These are phyloP conservation scores for Lentinula sp. DNA, from an alignment of 768 basidiomycete species.

Conservation along the genomic window DNA sequence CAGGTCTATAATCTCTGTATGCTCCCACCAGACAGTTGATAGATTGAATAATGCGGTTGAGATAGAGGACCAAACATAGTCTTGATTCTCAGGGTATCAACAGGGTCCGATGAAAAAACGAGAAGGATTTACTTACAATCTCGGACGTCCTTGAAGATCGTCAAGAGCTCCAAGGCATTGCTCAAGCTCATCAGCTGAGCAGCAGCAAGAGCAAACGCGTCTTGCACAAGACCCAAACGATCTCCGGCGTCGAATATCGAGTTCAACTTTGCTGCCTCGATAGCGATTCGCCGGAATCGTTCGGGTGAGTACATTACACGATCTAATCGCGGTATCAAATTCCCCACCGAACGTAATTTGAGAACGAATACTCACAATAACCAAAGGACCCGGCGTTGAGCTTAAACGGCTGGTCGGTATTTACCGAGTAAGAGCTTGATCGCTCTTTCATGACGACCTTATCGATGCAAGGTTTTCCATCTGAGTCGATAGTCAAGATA, in stretches of 20 bases:
- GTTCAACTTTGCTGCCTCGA: conserved; percentile 64
- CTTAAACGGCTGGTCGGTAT: conserved; percentile 78
- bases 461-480: conserved; percentile 55
- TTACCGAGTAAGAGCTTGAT: conserved; percentile 62
- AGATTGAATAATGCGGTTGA: conserved; percentile 48
- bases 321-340: conserved; percentile 33
- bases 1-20: conserved; percentile 43
- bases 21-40: conserved; percentile 78
- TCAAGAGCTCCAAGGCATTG: conserved; percentile 46
- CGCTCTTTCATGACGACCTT: conserved; percentile 63
- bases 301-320: conserved; percentile 84
- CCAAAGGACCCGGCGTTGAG: conserved; percentile 86
- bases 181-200: conserved; percentile 77
- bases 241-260: conserved; percentile 77
- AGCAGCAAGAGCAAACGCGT: conserved; percentile 72
- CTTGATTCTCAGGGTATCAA: conserved; percentile 28
- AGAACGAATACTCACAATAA: conserved; percentile 57
- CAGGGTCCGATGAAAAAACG: background rate
- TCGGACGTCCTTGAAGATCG: conserved; percentile 61
- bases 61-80: conserved; percentile 78
- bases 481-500: conserved; percentile 53
- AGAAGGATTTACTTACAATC: conserved; percentile 49
- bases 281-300: conserved; percentile 69
- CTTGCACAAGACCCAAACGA: conserved; percentile 83
- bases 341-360: background rate